These are phyloP conservation scores for Panicum miliaceum DNA, from an alignment of 176 grass and related monocot genomes.

Conservation along the genomic window DNA sequence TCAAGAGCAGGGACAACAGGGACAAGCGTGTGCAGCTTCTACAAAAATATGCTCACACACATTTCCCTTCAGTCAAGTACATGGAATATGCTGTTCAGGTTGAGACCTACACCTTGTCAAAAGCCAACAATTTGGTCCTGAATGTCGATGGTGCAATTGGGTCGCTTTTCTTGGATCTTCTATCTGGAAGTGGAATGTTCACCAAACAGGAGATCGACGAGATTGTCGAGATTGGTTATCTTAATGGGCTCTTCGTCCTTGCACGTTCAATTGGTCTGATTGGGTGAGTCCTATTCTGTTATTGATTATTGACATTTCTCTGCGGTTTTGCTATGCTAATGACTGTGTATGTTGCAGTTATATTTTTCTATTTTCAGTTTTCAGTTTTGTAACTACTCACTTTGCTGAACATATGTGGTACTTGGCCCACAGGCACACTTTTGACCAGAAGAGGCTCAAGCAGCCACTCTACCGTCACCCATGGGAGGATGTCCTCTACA, in stretches of 20 bases:
- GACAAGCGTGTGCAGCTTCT: slow-evolving; percentile 98
- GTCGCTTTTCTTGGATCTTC: slow-evolving; percentile 96
- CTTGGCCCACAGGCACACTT: slow-evolving; percentile 71
- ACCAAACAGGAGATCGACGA: slow-evolving; percentile 93
- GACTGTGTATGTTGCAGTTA: neutral
- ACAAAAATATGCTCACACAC: slow-evolving; percentile 91
- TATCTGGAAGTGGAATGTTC: slow-evolving; percentile 98
- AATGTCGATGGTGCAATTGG: slow-evolving; percentile 90
- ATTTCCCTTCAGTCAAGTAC: slow-evolving; percentile 94
- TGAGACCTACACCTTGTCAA: slow-evolving; percentile 91
- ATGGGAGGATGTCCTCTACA: slow-evolving; percentile 99
- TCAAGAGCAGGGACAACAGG: slow-evolving; percentile 99
- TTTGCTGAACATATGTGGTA: slow-evolving; percentile 12
- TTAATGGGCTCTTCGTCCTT: slow-evolving; percentile 96
- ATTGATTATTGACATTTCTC: neutral
- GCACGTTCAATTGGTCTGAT: slow-evolving; percentile 95
- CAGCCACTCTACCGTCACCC: slow-evolving; percentile 97
- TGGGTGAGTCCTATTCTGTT: slow-evolving; percentile 59
- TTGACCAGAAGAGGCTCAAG: slow-evolving; percentile 98
- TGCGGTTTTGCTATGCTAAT: neutral
- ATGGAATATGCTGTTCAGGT: slow-evolving; percentile 93
- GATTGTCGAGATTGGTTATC: slow-evolving; percentile 93
- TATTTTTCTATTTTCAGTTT: neutral
- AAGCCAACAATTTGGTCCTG: slow-evolving; percentile 88
- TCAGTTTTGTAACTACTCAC: neutral